phyloP scores from a whole-genome alignment of 768 basidiomycete species.

The Phylloporus rhodoxanthus region DNA sequence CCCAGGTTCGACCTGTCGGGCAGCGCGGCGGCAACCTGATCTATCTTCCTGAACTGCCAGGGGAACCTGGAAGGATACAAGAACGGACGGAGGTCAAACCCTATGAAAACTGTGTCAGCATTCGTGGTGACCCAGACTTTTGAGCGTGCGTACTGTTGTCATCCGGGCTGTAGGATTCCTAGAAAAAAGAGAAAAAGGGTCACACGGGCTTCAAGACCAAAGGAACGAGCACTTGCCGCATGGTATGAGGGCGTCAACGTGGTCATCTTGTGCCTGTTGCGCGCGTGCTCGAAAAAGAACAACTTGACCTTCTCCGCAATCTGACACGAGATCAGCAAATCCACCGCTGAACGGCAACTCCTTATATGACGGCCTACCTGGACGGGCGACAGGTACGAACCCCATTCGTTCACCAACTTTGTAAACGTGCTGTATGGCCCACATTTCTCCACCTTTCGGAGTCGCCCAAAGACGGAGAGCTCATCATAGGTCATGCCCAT shows the following conservation, averaged over 20 bases:
- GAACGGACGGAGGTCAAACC: constrained; percentile 95
- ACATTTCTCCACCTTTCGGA: constrained; percentile 95
- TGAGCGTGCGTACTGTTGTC: constrained; percentile 71
- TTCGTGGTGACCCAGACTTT: too few species aligned
- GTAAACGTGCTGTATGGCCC: constrained; percentile 98
- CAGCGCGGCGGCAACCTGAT: constrained; percentile 69
- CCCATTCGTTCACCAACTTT: constrained; percentile 93
- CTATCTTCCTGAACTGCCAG: constrained; percentile 96
- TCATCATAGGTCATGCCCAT: constrained; percentile 99
- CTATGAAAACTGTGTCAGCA: constrained; percentile 35
- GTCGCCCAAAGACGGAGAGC: constrained; percentile 84
- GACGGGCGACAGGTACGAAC: constrained; percentile 69
- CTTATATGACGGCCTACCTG: constrained; percentile 50
- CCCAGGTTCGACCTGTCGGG: constrained; percentile 58
- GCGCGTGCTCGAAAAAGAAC: constrained; percentile 95
- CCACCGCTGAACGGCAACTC: not conserved
- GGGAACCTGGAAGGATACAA: constrained; percentile 92
- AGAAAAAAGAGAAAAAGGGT: not conserved
- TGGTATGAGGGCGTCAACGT: constrained; percentile 92
- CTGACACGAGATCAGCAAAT: constrained; percentile 22
- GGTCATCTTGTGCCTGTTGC: constrained; percentile 99
- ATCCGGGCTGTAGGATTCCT: constrained; percentile 96
- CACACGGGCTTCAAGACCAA: not conserved
- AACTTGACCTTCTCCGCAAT: constrained; percentile 96
- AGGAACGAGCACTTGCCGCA: constrained; percentile 52